Evolutionary conservation across 257 asterid species (phyloP), one percentile per base, ranked within the genome.

Genomic region (Linaria vulgaris): DNA sequence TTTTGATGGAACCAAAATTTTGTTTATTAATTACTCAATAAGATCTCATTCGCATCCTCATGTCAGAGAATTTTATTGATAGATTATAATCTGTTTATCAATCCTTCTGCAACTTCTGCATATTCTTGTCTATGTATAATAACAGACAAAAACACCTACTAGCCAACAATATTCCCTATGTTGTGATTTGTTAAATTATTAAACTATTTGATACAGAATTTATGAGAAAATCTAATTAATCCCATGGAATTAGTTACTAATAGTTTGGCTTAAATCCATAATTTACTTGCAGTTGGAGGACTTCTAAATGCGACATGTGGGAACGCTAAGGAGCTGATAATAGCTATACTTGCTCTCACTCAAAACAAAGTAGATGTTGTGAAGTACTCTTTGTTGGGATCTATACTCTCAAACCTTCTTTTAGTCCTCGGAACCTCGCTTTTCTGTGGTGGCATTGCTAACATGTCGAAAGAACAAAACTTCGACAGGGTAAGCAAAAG

Each of bases 221-320:
- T 4, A 3, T 34, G 10, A 34, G 10, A 34, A 71, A 34, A 34
- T 3, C 41, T 4, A 34, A 34, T 34, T 34, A 34, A 34, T 3
- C 1, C 16, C 8, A 30, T 30, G 17, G 11, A 57, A 20, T 5
- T 57, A 57, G 12, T 5, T 57, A 56, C 30, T 56, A 30, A 56
- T 19, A 12, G 10, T 37, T 37, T 34, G 25, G 45, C 39, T 23
- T 17, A 0, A 12, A n/a, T n/a, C n/a, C n/a, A n/a, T n/a, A n/a
- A n/a, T n/a, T 44, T 15, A 44, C 34, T 63, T 73, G 67, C 87
- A 92, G 99, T 89, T 72, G 99, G 99, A 43, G 99, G 99, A 38
- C 97, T 92, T 49, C 69, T 92, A 51, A 92, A 92, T 70, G 99
- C 99, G 24, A 92, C 99, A 25, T 92, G 97, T 74, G 99, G 99